Conservation (phyloP, 441 rosid genomes). For the Euphorbia celastroides region DNA sequence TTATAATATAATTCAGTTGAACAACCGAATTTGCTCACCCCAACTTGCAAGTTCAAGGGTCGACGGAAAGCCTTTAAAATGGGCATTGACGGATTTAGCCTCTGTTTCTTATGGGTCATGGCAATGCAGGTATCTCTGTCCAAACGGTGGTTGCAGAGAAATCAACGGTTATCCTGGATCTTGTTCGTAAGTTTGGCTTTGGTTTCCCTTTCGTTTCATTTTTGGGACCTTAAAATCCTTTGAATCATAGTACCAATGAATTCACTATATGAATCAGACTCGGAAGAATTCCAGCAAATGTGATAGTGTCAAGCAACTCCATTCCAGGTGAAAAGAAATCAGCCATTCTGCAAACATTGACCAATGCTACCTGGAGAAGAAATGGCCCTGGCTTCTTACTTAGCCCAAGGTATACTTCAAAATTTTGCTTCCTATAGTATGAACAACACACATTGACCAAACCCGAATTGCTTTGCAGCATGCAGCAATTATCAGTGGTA, state of each 20-base stretch:
- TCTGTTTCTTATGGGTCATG: too few relatives aligned
- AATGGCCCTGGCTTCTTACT: neutral
- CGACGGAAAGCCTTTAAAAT: too few relatives aligned
- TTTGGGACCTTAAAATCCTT: too few relatives aligned
- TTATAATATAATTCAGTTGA: too few relatives aligned
- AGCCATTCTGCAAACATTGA: neutral
- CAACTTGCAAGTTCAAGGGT: too few relatives aligned
- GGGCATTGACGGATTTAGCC: too few relatives aligned
- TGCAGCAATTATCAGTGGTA: slow-evolving; percentile 1
- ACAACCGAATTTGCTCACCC: too few relatives aligned
- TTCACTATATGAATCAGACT: neutral
- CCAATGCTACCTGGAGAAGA: slow-evolving; percentile 2
- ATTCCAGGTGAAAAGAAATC: slow-evolving; percentile 3
- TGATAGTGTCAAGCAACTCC: slow-evolving; percentile 7
- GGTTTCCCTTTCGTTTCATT: too few relatives aligned
- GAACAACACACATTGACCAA: neutral
- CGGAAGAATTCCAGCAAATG: slow-evolving; percentile 2
- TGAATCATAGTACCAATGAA: too few relatives aligned
- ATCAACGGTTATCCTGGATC: slow-evolving; percentile 7
- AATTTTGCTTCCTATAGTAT: neutral
- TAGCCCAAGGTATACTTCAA: neutral
- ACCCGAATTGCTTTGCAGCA: neutral
- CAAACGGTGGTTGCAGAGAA: slow-evolving; percentile 9
- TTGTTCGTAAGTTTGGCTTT: neutral
- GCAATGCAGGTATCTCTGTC: slow-evolving; percentile 4